These are phyloP conservation scores for Malassezia globosa DNA, from an alignment of 1,284 basidiomycete genomes.

Conservation along the genomic window DNA sequence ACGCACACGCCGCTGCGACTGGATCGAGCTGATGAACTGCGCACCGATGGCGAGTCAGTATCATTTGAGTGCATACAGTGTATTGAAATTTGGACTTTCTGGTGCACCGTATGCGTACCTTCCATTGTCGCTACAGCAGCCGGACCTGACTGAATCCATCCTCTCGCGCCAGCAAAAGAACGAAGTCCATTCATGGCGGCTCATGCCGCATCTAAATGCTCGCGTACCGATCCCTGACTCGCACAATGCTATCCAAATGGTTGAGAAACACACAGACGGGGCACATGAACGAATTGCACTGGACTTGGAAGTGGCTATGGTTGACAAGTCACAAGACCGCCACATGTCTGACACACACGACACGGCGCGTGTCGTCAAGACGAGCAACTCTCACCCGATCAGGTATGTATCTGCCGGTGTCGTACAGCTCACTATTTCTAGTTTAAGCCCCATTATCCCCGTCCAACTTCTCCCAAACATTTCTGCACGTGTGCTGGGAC, in stretches of 20 bases:
- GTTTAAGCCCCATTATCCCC: conserved; percentile 33
- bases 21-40: conserved; percentile 36
- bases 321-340: neutral
- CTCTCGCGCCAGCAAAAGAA: conserved; percentile 24
- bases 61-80: conserved; percentile 36
- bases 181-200: conserved; percentile 22
- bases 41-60: conserved; percentile 41
- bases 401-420: conserved; percentile 14
- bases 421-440: neutral
- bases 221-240: neutral
- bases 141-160: conserved; percentile 22
- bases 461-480: conserved; percentile 22
- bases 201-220: conserved; percentile 10
- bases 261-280: conserved; percentile 23
- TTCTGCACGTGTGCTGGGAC: conserved; percentile 19
- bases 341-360: neutral
- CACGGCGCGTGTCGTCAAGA: conserved; percentile 23
- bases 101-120: conserved; percentile 42
- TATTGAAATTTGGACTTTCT: conserved; percentile 33
- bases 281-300: conserved; percentile 22
- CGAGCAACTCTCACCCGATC: conserved; percentile 42
- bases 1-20: conserved; percentile 25
- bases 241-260: conserved; percentile 18
- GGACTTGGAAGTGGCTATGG: conserved; percentile 15
- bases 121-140: conserved; percentile 39